A percentile compares a stretch with the other conserved stretches of the same genome.
phyloP scores from a whole-genome alignment of 441 rosid species.

The Erodium texanum region DNA sequence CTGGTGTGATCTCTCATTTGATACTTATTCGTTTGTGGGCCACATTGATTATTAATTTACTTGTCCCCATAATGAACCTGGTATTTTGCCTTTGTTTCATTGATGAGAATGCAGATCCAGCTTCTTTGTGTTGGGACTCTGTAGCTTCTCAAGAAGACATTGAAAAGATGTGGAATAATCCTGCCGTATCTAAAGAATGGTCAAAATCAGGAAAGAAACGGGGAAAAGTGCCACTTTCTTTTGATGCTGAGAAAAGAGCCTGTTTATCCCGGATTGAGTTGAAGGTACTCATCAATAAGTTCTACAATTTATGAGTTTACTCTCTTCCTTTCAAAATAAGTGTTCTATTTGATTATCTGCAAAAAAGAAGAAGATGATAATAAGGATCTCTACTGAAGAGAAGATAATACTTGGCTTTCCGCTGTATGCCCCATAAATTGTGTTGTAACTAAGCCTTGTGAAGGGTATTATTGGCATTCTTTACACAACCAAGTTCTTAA shows the following conservation, averaged over 20 bases:
- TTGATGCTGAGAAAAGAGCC: conserved; percentile 46
- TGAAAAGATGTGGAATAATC: conserved; percentile 70
- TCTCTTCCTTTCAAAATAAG: no score
- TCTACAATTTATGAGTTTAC: no score
- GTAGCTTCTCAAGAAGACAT: conserved; percentile 76
- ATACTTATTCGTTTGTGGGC: neutral
- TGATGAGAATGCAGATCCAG: conserved; percentile 32
- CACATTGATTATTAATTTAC: neutral
- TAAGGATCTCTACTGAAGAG: no score
- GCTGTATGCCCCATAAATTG: no score
- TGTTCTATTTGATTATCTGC: neutral
- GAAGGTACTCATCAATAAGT: conserved; percentile 38
- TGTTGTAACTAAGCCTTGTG: no score
- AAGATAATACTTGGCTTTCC: no score
- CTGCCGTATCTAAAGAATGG: conserved; percentile 71
- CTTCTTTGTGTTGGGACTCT: conserved; percentile 49
- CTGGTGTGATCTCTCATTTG: neutral
- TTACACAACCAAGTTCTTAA: no score
- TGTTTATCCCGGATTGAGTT: conserved; percentile 69
- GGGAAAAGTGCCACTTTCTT: conserved; percentile 73
- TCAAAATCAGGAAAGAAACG: conserved; percentile 51
- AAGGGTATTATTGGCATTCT: no score
- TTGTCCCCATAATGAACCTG: neutral
- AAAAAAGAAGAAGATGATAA: no score
- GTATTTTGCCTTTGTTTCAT: conserved; percentile 9